Evolutionary conservation across 1,284 basidiomycete genomes (phyloP), one percentile per base, ranked within the genome.

Genomic region (Pseudozyma thailandica): DNA sequence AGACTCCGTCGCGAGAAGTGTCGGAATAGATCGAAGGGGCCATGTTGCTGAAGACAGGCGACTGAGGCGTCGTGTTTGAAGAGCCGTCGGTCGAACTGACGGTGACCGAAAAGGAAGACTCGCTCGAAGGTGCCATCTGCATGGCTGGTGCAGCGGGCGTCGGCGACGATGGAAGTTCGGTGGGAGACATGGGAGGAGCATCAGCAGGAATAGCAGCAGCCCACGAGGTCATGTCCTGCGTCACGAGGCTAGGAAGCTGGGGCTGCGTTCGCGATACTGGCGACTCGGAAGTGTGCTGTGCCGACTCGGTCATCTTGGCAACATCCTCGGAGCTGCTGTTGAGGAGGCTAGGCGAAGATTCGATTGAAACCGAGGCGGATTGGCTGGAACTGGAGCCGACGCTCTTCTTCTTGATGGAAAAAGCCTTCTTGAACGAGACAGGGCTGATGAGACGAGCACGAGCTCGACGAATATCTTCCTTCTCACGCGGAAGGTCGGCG

Each of bases 341-440:
- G 30, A 26, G 30, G 9, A 62, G 26, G 54, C 47, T 62, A 2
- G 65, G 47, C 31, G 65, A 50, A 18, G 54, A 58, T 33, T 38
- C 51, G 37, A 13, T 23, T 21, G 48, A 43, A 20, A 23, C 51
- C 16, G 62, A 55, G 38, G 33, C 61, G 10, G 39, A 25, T 3
- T 57, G 50, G 23, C 52, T 54, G 5, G 58, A 47, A n/a, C 15
- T 13, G n/a, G 63, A 43, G 20, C 13, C 10, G n/a, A 55, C 54
- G 8, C 47, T 31, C 49, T 66, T 61, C 37, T 42, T 54, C 41
- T 48, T 68, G 48, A 63, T 55, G 30, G 55, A 51, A 20, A 71
- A 65, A n/a, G 68, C 52, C 57, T 57, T 71, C 27, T 44, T 71
- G 52, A 71, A 58, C n/a, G 53, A 37, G 35, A 52, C 41, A 9